Evolutionary conservation across 371 early-diverging fungal genomes (phyloP).

Genomic region (Nematocida sp.): DNA sequence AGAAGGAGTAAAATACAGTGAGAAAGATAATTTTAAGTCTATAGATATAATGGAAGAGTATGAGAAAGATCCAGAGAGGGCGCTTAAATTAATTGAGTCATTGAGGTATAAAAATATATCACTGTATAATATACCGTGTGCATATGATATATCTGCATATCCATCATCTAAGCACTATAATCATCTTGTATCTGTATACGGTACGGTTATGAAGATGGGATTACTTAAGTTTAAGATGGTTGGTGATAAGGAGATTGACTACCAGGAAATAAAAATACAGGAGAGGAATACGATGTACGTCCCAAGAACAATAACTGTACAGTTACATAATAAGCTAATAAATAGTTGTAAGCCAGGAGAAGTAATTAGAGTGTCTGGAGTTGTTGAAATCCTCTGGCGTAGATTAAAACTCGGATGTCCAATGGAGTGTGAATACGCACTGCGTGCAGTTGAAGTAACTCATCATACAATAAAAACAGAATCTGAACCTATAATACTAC

Average conservation of each 20-base stretch:
- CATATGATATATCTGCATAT: constrained; percentile 54
- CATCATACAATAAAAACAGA: constrained; percentile 30
- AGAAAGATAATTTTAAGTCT: constrained; percentile 50
- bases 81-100: background rate
- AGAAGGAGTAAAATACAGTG: constrained; percentile 25
- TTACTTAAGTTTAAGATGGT: constrained; percentile 61
- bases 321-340: constrained; percentile 59
- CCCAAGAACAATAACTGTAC: constrained; percentile 62
- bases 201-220: constrained; percentile 65
- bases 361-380: constrained; percentile 61
- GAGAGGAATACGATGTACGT: constrained; percentile 63
- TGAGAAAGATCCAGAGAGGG: constrained; percentile 27
- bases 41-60: constrained; percentile 41
- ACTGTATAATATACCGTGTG: constrained; percentile 56
- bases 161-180: constrained; percentile 57
- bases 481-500: background rate
- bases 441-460: constrained; percentile 55
- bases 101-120: too few relatives aligned
- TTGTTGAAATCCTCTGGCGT: constrained; percentile 59
- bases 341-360: constrained; percentile 66
- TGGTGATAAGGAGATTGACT: constrained; percentile 32
- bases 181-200: constrained; percentile 61
- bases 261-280: constrained; percentile 52
- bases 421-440: constrained; percentile 56
- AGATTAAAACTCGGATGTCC: constrained; percentile 50